These are phyloP conservation scores for Vitis labrusca DNA, from an alignment of 164 flowering plant genomes.

Conservation along the genomic window DNA sequence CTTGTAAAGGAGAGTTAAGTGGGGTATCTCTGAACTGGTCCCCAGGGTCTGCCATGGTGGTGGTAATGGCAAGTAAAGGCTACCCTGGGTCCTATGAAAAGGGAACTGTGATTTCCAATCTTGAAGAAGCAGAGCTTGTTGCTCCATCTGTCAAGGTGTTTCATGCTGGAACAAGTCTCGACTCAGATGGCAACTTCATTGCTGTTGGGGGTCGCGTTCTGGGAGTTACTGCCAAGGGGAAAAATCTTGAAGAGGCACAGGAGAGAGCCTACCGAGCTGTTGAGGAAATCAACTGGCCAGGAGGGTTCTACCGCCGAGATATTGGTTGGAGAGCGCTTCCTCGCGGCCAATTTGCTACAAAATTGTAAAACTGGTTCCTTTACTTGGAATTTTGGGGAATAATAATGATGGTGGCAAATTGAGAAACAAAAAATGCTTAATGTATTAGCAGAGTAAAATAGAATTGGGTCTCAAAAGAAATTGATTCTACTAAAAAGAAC, in stretches of 20 bases:
- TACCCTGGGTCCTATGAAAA: slow-evolving; percentile 84
- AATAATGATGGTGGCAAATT: too few relatives aligned
- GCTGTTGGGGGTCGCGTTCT: slow-evolving; percentile 92
- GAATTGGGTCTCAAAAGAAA: too few relatives aligned
- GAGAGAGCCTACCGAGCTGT: slow-evolving; percentile 75
- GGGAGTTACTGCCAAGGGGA: slow-evolving; percentile 77
- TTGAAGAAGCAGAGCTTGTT: slow-evolving; percentile 70
- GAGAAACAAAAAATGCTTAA: too few relatives aligned
- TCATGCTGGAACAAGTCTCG: slow-evolving; percentile 80
- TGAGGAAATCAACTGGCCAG: slow-evolving; percentile 75
- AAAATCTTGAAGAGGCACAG: slow-evolving; percentile 64
- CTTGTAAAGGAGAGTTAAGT: slow-evolving; percentile 72
- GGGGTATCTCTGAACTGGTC: slow-evolving; percentile 77
- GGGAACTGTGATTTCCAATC: slow-evolving; percentile 64
- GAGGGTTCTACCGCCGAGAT: slow-evolving; percentile 79
- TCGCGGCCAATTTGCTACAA: slow-evolving; percentile 28
- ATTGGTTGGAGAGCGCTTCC: slow-evolving; percentile 96
- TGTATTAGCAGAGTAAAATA: too few relatives aligned
- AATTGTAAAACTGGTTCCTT: background rate
- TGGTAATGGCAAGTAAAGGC: slow-evolving; percentile 94
- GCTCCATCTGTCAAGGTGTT: slow-evolving; percentile 71
- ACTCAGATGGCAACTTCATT: slow-evolving; percentile 64
- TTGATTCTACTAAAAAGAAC: too few relatives aligned
- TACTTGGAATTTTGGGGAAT: too few relatives aligned
- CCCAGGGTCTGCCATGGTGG: slow-evolving; percentile 91